Conservation (phyloP, 1,284 basidiomycete species). For the Mycena citricolor region DNA sequence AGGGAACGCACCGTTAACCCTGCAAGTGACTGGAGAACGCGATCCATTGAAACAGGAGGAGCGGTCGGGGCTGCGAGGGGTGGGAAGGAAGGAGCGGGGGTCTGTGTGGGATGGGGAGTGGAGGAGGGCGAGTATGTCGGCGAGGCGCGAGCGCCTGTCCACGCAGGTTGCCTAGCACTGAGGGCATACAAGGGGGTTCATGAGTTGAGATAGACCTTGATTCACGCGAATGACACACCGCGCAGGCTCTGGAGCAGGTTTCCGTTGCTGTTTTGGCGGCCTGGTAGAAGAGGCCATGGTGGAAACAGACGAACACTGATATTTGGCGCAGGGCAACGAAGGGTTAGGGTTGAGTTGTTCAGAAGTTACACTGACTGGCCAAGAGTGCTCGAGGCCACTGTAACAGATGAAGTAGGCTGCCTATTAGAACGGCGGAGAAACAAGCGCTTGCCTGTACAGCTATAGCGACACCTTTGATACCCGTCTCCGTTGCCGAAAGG, state of each 20-base stretch:
- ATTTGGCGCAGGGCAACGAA: conserved; percentile 16
- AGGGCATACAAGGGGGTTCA: conserved; percentile 9
- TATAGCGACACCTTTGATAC: too few relatives aligned
- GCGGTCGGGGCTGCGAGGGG: conserved; percentile 47
- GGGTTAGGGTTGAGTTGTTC: too few relatives aligned
- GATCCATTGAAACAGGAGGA: conserved; percentile 49
- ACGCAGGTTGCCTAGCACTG: conserved; percentile 61
- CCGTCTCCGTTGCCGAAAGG: too few relatives aligned
- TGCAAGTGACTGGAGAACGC: conserved; percentile 57
- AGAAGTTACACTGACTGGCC: too few relatives aligned
- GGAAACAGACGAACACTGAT: conserved; percentile 28
- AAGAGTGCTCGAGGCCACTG: too few relatives aligned
- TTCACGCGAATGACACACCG: too few relatives aligned
- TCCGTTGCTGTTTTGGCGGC: conserved; percentile 58
- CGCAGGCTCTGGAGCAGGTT: conserved; percentile 53
- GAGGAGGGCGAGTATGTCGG: conserved; percentile 62
- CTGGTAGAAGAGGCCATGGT: conserved; percentile 62
- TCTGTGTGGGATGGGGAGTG: conserved; percentile 48
- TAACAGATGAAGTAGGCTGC: too few relatives aligned
- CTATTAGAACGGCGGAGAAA: too few relatives aligned
- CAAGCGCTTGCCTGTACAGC: too few relatives aligned
- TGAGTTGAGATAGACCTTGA: conserved; percentile 23
- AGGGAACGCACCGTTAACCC: conserved; percentile 61
- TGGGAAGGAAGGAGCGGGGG: conserved; percentile 44
- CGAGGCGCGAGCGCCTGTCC: conserved; percentile 63